Percentiles rank a stretch among this genome's conserved stretches.
phyloP scores from a whole-genome alignment of 192 early-diverging fungal genomes.

The Coemansia javaensis region DNA sequence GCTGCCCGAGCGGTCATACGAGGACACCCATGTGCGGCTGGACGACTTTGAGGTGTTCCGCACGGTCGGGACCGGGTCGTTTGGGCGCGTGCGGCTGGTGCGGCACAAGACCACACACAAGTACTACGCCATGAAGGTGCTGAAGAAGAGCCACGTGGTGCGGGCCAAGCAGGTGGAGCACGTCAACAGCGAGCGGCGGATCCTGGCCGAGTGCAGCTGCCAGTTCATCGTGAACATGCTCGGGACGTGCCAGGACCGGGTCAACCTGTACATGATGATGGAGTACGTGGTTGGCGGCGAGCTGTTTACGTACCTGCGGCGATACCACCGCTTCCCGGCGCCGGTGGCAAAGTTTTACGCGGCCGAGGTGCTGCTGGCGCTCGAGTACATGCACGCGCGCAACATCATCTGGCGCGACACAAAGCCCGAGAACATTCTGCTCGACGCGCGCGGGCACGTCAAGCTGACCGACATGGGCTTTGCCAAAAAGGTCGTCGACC shows the following conservation, averaged over 20 bases:
- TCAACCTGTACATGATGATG: constrained; percentile 91
- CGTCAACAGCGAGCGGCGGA: constrained; percentile 93
- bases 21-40: constrained; percentile 55
- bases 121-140: constrained; percentile 96
- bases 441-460: constrained; percentile 71
- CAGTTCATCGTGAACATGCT: constrained; percentile 92
- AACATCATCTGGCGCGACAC: constrained; percentile 90
- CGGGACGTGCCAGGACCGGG: constrained; percentile 89
- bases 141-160: constrained; percentile 91
- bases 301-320: constrained; percentile 72
- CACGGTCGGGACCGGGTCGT: constrained; percentile 93
- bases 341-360: constrained; percentile 87
- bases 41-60: constrained; percentile 78
- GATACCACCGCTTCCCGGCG: constrained; percentile 79
- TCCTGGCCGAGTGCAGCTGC: constrained; percentile 79
- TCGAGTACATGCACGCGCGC: constrained; percentile 82
- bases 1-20: constrained; percentile 16
- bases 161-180: constrained; percentile 96
- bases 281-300: constrained; percentile 96
- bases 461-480: constrained; percentile 89
- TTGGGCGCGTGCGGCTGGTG: constrained; percentile 93
- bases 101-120: constrained; percentile 70
- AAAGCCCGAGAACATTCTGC: constrained; percentile 83
- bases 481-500: constrained; percentile 75
- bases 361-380: constrained; percentile 79